Percentiles rank a stretch among this genome's conserved stretches.
Evolutionary conservation across 176 grass and related monocot genomes (phyloP).

Genomic region (Chrysopogon serrulatus): DNA sequence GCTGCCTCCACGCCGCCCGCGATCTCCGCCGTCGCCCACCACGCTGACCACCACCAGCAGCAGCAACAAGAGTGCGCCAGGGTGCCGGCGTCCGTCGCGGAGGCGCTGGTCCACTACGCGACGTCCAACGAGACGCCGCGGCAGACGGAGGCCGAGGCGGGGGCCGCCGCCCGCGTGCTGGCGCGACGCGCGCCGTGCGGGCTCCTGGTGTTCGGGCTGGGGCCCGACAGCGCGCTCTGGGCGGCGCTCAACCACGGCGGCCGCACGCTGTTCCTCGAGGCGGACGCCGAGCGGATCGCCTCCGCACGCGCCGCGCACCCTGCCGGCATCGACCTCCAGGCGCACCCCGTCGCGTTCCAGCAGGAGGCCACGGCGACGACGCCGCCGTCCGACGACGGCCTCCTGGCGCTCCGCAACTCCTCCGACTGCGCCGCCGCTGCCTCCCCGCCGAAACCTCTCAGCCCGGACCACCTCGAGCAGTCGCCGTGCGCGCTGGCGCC

Average conservation of each 20-base stretch:
- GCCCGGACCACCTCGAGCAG: conserved; percentile 16
- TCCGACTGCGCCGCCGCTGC: not conserved
- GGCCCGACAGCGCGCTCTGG: conserved; percentile 53
- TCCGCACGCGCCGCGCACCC: conserved; percentile 12
- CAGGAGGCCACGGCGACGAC: not conserved
- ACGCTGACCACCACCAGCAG: not conserved
- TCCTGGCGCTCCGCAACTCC: conserved; percentile 27
- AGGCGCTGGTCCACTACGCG: conserved; percentile 55
- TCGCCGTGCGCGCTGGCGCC: conserved; percentile 48
- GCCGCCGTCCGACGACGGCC: conserved; percentile 11
- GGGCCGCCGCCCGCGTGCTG: conserved; percentile 35
- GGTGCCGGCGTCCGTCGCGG: conserved; percentile 25
- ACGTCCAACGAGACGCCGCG: conserved; percentile 33
- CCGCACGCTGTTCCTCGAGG: conserved; percentile 67
- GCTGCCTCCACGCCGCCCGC: not conserved
- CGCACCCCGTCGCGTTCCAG: conserved; percentile 27
- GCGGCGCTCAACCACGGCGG: conserved; percentile 73
- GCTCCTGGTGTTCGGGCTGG: conserved; percentile 70
- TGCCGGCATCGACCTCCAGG: conserved; percentile 24
- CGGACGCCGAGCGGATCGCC: conserved; percentile 36
- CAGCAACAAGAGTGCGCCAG: not conserved
- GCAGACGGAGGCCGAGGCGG: conserved; percentile 40
- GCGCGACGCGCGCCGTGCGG: conserved; percentile 53
- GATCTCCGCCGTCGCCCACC: not conserved
- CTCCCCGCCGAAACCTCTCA: not conserved